These are phyloP conservation scores for Eutrema heterophyllum DNA, from an alignment of 345 rosid genomes.

Conservation along the genomic window DNA sequence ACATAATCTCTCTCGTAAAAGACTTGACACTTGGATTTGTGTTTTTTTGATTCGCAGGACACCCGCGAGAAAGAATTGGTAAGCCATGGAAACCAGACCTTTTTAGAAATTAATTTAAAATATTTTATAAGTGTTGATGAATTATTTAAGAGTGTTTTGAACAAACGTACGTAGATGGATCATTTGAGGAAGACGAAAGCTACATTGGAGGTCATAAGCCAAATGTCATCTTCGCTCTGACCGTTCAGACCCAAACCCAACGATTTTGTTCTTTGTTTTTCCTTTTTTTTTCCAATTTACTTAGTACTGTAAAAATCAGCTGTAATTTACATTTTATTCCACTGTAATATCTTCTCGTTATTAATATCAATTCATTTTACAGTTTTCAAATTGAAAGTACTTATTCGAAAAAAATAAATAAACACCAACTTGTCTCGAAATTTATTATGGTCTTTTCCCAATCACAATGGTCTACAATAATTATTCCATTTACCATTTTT, in stretches of 20 bases:
- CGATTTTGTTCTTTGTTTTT: conserved; percentile 5
- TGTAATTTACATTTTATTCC: not conserved
- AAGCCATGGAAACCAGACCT: conserved; percentile 9
- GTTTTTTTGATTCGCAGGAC: conserved; percentile 18
- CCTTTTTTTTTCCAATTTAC: not conserved
- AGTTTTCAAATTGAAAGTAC: not conserved
- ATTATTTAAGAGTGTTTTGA: not conserved
- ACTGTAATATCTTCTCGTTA: not conserved
- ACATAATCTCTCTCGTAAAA: conserved; percentile 1
- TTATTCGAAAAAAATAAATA: not conserved
- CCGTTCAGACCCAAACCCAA: not conserved
- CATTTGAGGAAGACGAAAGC: conserved; percentile 36
- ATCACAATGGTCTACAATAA: not conserved
- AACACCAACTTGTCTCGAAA: not conserved
- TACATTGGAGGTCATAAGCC: conserved; percentile 32
- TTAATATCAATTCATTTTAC: not conserved
- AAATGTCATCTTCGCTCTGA: conserved; percentile 37
- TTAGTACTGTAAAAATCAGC: conserved; percentile 13
- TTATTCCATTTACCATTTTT: not conserved
- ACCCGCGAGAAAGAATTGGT: conserved; percentile 36
- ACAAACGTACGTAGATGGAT: conserved; percentile 30
- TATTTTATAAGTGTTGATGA: not conserved
- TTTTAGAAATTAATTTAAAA: not conserved
- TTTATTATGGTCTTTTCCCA: conserved; percentile 12
- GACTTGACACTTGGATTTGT: not conserved